Conservation (phyloP, 2,329 filamentous ascomycete genomes). For the Tricladium varicosporioides region DNA sequence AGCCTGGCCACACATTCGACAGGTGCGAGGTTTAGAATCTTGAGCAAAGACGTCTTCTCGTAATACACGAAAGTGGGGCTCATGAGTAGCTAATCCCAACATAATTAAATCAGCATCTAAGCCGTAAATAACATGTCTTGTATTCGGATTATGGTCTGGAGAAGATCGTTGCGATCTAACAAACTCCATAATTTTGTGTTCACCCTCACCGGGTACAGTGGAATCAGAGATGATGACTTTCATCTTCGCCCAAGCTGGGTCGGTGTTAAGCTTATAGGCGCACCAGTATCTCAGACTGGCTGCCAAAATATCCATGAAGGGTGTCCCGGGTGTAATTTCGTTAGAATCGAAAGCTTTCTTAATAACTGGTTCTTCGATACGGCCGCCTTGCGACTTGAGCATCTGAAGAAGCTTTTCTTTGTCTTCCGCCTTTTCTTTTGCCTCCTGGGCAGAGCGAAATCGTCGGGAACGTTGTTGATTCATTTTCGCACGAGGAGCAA, state of each 20-base stretch:
- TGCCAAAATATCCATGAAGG: slow-evolving; percentile 97
- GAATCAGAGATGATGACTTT: slow-evolving; percentile 99
- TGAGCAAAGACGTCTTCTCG: slow-evolving; percentile 97
- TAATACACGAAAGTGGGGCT: slow-evolving; percentile 93
- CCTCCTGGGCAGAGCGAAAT: slow-evolving; percentile 92
- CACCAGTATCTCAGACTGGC: slow-evolving; percentile 92
- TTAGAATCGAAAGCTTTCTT: slow-evolving; percentile 93
- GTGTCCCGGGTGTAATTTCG: slow-evolving; percentile 90
- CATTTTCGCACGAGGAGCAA: slow-evolving; percentile 98
- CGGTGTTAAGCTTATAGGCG: slow-evolving; percentile 95
- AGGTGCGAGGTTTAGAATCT: slow-evolving; percentile 77
- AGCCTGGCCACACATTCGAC: slow-evolving; percentile 86
- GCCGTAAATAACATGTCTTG: slow-evolving; percentile 95
- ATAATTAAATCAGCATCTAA: slow-evolving; percentile 98
- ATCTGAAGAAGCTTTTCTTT: slow-evolving; percentile 85
- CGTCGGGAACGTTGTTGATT: slow-evolving; percentile 97
- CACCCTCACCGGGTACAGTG: slow-evolving; percentile 94
- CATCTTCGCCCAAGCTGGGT: slow-evolving; percentile 90
- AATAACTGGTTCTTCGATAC: slow-evolving; percentile 58
- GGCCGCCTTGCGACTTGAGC: slow-evolving; percentile 72
- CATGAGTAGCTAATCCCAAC: slow-evolving; percentile 94
- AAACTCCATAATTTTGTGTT: slow-evolving; percentile 99
- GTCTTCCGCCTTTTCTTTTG: slow-evolving; percentile 88
- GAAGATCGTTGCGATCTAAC: slow-evolving; percentile 89
- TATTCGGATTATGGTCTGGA: slow-evolving; percentile 92